Evolutionary conservation across 306 rosid genomes (phyloP).

Genomic region (Senna siamea): DNA sequence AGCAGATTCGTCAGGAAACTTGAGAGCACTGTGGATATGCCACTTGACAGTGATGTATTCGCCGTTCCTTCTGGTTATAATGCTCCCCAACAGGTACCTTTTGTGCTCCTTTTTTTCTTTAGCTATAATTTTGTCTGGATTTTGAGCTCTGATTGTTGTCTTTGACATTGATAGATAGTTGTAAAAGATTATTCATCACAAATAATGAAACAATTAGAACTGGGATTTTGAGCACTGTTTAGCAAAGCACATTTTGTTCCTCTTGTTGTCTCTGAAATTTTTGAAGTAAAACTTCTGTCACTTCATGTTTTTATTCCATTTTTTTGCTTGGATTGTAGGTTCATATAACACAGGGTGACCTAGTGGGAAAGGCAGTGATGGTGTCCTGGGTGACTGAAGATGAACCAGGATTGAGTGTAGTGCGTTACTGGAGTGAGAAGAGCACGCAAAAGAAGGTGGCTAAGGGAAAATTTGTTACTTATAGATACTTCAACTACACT

Average conservation of each 20-base stretch:
- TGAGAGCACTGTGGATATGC: constrained; percentile 58
- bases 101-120: not conserved
- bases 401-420: constrained; percentile 68
- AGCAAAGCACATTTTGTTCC: no score
- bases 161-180: no score
- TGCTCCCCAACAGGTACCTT: constrained; percentile 78
- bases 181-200: no score
- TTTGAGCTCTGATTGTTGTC: no score
- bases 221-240: no score
- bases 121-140: no score
- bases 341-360: constrained; percentile 93
- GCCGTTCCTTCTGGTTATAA: constrained; percentile 67
- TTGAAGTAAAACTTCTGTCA: not conserved
- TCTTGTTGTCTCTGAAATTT: no score
- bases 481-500: constrained; percentile 72
- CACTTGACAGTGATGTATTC: constrained; percentile 69
- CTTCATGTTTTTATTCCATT: not conserved
- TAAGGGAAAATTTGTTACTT: constrained; percentile 54
- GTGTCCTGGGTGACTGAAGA: constrained; percentile 83
- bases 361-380: constrained; percentile 71
- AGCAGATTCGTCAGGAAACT: constrained; percentile 55
- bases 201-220: no score
- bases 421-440: constrained; percentile 74
- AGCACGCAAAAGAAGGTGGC: constrained; percentile 45
- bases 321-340: constrained; percentile 52